Conservation (phyloP, 2,329 filamentous ascomycete species). For the Pseudocercospora ulei region DNA sequence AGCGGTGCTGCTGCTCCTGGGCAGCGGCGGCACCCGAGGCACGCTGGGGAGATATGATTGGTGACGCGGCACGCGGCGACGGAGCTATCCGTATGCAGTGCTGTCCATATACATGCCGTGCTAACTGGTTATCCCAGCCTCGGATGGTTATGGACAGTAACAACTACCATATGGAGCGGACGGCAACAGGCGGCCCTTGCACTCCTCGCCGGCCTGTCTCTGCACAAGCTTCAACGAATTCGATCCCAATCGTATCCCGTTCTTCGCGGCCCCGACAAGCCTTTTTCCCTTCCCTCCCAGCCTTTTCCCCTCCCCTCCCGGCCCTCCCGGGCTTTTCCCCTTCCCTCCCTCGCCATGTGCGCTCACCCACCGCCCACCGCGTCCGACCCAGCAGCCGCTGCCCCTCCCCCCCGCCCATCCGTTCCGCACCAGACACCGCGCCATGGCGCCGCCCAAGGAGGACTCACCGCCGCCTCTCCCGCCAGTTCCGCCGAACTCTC, state of each 20-base stretch:
- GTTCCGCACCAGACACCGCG: too few relatives aligned
- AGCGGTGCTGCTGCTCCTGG: not conserved
- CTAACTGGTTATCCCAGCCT: too few relatives aligned
- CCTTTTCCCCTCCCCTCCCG: constrained; percentile 6
- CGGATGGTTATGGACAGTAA: too few relatives aligned
- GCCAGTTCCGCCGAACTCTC: constrained; percentile 37
- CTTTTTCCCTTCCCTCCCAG: constrained; percentile 3
- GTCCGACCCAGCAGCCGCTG: constrained; percentile 24
- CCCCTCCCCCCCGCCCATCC: too few relatives aligned
- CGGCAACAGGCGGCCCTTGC: constrained; percentile 6
- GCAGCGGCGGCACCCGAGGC: not conserved
- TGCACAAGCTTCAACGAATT: constrained; percentile 7
- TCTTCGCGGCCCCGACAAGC: constrained; percentile 3
- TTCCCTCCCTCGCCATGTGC: constrained; percentile 16
- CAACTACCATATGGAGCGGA: not conserved
- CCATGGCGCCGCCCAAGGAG: constrained; percentile 42
- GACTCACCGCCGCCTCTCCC: constrained; percentile 43
- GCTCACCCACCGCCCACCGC: constrained; percentile 23
- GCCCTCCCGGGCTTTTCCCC: constrained; percentile 7
- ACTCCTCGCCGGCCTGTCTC: constrained; percentile 5
- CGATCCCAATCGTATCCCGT: constrained; percentile 10
- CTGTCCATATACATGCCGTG: too few relatives aligned
- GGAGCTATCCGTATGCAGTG: too few relatives aligned
- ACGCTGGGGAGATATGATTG: too few relatives aligned
- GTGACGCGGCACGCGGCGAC: too few relatives aligned